Evolutionary conservation across 2,329 filamentous ascomycete species (phyloP).

Genomic region (Ramichloridium luteum): DNA sequence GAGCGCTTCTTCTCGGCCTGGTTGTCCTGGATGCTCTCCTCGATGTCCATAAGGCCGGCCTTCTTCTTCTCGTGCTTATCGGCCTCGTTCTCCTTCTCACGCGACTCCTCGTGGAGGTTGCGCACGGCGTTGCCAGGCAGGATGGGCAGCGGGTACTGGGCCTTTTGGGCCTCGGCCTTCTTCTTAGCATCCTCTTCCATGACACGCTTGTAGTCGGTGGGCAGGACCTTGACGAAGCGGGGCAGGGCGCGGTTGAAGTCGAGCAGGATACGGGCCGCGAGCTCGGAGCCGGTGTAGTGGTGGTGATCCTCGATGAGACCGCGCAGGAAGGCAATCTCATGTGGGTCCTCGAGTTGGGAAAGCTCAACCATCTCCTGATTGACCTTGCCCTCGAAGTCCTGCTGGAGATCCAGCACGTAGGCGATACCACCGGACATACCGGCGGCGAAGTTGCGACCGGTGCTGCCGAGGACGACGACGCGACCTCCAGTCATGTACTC

Average conservation of each 20-base stretch:
- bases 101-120: slow-evolving; percentile 39
- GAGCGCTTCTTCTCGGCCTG: slow-evolving; percentile 82
- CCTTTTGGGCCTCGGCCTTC: slow-evolving; percentile 71
- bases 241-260: slow-evolving; percentile 87
- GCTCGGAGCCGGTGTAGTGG: slow-evolving; percentile 92
- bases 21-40: slow-evolving; percentile 76
- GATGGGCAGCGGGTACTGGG: slow-evolving; percentile 67
- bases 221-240: slow-evolving; percentile 85
- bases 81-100: slow-evolving; percentile 46
- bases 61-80: slow-evolving; percentile 55
- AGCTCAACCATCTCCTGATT: slow-evolving; percentile 97
- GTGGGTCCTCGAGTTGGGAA: slow-evolving; percentile 66
- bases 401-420: slow-evolving; percentile 79
- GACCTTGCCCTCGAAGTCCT: slow-evolving; percentile 84
- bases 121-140: slow-evolving; percentile 54
- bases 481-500: slow-evolving; percentile 99
- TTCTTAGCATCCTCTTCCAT: slow-evolving; percentile 75
- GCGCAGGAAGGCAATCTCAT: slow-evolving; percentile 80
- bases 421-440: slow-evolving; percentile 98
- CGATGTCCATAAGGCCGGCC: slow-evolving; percentile 62
- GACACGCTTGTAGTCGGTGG: slow-evolving; percentile 92
- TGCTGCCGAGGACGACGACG: slow-evolving; percentile 72
- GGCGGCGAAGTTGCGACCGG: slow-evolving; percentile 91
- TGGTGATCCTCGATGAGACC: slow-evolving; percentile 93
- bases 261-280: slow-evolving; percentile 82